Evolutionary conservation across 1,284 basidiomycete genomes (phyloP).

Genomic region (Xanthoconium separans): DNA sequence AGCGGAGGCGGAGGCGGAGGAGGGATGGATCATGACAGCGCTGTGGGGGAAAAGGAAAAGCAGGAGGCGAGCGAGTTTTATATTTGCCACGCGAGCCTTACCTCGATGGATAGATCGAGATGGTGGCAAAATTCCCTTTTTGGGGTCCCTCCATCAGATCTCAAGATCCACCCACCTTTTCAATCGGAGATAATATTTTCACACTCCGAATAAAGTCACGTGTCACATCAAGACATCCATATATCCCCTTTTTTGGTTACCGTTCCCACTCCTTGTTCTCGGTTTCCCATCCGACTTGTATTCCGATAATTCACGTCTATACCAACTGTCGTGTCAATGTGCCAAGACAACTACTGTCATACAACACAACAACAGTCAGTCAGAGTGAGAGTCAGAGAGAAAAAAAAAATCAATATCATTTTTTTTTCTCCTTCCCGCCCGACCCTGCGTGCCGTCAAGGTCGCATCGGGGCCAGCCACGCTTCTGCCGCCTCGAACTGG

Average conservation of each 20-base stretch:
- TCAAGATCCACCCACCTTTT: conserved; percentile 23
- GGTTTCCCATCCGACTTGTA: conserved; percentile 14
- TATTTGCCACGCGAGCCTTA: conserved; percentile 31
- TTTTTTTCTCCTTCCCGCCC: background rate
- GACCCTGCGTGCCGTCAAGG: conserved; percentile 46
- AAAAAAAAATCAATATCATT: background rate
- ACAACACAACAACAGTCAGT: background rate
- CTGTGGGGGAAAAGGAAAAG: background rate
- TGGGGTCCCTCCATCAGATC: conserved; percentile 13
- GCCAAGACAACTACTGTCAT: background rate
- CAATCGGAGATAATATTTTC: background rate
- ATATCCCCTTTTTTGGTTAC: conserved; percentile 23
- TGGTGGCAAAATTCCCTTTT: conserved; percentile 7
- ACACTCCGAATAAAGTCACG: conserved; percentile 20
- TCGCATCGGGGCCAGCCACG: conserved; percentile 90
- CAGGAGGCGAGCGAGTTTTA: conserved; percentile 6
- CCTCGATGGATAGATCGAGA: conserved; percentile 19
- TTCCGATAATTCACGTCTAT: conserved; percentile 3
- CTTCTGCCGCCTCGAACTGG: conserved; percentile 93
- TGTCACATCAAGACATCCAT: conserved; percentile 9
- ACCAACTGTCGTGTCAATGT: background rate
- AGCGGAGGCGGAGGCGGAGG: conserved; percentile 31
- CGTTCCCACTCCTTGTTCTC: conserved; percentile 17
- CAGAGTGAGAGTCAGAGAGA: background rate
- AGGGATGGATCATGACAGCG: conserved; percentile 30